Base-by-base conservation (phyloP, 2,329 filamentous ascomycete genomes). In the Alternaria sp. region DNA sequence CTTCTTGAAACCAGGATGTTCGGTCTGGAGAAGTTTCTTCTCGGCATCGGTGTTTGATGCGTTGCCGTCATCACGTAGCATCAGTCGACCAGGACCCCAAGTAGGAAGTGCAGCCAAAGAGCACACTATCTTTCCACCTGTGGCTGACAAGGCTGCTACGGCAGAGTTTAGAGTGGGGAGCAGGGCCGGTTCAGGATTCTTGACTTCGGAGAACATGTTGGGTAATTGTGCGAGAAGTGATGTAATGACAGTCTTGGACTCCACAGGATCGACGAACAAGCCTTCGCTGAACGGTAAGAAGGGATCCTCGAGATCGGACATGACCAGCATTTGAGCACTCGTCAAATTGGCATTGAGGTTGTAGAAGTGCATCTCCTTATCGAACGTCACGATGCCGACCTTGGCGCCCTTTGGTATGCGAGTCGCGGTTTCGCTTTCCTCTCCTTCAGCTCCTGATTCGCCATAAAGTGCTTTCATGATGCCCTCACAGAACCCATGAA, bases 351-450 rank as follows among this genome's bases (percentile, higher is more conserved):
- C 81, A 73, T 90, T 93, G 71, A 97, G 89, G 74, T 98, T 98
- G 84, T 98, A 99, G 78, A 98, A 99, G 76, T 99, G 95, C 61
- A 99, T 91, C 72, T 97, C 93, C 79, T 93, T 94, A 82, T 99
- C 95, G 77, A 91, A 99, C 1, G 95, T 97, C 65, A 98, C 89
- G 76, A 99, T 97, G 51, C 94, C 95, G 63, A 99, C 89, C 81
- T 93, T 97, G 50, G 92, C 88, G 12, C 93, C 93, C 54, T 87
- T 82, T 0, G 95, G 92, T 71, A 97, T 84, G 65, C 80, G 83
- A 63, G 80, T 81, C 67, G 85, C 84, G 5, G 62, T 64, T 56
- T 86, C 85, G 30, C 85, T 84, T 58, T 82, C 83, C 28, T 86
- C 80, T 46, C 82, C 54, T 79, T 78, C 63, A 7, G 69, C 49